These are phyloP conservation scores for Raffaelea ambrosiae DNA, from an alignment of 2,329 filamentous ascomycete species.

Conservation along the genomic window DNA sequence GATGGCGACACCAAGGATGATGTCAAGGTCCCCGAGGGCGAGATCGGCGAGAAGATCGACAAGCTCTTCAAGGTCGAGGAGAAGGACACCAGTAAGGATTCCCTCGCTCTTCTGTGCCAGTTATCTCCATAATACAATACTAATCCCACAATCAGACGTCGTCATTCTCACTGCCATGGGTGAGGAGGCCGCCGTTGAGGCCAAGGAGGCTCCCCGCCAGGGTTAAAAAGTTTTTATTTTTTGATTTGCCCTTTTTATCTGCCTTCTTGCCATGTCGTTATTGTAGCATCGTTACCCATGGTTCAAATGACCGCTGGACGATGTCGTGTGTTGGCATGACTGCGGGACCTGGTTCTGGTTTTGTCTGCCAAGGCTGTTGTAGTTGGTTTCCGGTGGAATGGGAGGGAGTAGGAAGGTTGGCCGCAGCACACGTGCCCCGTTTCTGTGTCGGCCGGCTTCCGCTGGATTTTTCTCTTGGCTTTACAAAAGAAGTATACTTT, in stretches of 20 bases:
- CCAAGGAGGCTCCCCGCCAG: constrained; percentile 74
- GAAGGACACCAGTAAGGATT: constrained; percentile 80
- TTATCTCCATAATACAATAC: constrained; percentile 12
- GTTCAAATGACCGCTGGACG: neutral
- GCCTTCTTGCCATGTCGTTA: constrained; percentile 8
- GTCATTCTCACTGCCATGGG: constrained; percentile 93
- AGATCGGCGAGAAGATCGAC: constrained; percentile 78
- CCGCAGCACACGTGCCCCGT: constrained; percentile 1
- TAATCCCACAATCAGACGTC: constrained; percentile 52
- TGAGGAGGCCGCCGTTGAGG: constrained; percentile 85
- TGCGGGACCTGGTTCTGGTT: neutral
- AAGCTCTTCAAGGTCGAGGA: constrained; percentile 71
- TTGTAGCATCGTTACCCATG: constrained; percentile 8
- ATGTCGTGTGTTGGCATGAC: constrained; percentile 1
- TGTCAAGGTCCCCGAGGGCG: constrained; percentile 84
- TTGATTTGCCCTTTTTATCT: constrained; percentile 1
- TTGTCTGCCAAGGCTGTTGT: constrained; percentile 5
- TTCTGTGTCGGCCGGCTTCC: neutral
- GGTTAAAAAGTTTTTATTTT: constrained; percentile 16
- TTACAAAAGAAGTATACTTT: constrained; percentile 4
- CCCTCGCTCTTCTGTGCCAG: constrained; percentile 20
- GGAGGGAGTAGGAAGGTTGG: neutral
- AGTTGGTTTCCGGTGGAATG: constrained; percentile 4
- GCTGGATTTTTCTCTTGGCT: constrained; percentile 5
- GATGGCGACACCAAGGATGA: constrained; percentile 87